Percentiles rank a stretch among this genome's conserved stretches.
phyloP scores from a whole-genome alignment of 169 alveolate species.

The Plasmodium gallinaceum region DNA sequence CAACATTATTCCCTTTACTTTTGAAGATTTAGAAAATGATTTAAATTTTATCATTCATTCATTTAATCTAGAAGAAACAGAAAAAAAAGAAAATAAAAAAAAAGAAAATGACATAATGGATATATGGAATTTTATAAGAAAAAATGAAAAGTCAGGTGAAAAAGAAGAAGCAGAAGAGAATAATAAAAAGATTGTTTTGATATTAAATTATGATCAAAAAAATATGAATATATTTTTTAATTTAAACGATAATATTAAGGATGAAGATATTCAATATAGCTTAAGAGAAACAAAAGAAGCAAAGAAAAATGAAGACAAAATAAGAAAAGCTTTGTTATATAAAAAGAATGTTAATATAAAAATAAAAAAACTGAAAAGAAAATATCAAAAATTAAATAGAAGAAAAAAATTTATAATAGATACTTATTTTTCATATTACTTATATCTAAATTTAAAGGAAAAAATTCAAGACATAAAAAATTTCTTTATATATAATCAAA shows the following conservation, averaged over 20 bases:
- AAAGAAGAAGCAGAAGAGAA: constrained; percentile 43
- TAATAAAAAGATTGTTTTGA: constrained; percentile 34
- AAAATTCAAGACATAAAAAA: constrained; percentile 25
- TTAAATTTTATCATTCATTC: background rate
- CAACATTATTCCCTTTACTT: constrained; percentile 45
- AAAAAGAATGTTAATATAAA: constrained; percentile 48
- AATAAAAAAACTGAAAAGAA: constrained; percentile 37
- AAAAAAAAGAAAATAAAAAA: background rate
- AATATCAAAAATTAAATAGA: constrained; percentile 24
- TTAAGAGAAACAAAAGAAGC: constrained; percentile 53
- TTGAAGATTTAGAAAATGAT: constrained; percentile 16
- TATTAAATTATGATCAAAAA: constrained; percentile 50
- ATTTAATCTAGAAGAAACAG: background rate
- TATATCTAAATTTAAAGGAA: constrained; percentile 6
- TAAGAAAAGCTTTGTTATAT: constrained; percentile 37
- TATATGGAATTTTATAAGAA: constrained; percentile 51
- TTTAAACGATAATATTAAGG: constrained; percentile 13
- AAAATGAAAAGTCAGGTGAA: constrained; percentile 28
- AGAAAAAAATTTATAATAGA: constrained; percentile 55
- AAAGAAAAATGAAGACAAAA: constrained; percentile 45
- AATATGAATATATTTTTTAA: constrained; percentile 26
- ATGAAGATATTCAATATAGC: constrained; percentile 58
- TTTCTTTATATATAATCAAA: constrained; percentile 22
- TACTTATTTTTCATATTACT: constrained; percentile 12
- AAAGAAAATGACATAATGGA: constrained; percentile 25